Conservation (phyloP, 805 yeast species). For the Blastobotrys americana region DNA sequence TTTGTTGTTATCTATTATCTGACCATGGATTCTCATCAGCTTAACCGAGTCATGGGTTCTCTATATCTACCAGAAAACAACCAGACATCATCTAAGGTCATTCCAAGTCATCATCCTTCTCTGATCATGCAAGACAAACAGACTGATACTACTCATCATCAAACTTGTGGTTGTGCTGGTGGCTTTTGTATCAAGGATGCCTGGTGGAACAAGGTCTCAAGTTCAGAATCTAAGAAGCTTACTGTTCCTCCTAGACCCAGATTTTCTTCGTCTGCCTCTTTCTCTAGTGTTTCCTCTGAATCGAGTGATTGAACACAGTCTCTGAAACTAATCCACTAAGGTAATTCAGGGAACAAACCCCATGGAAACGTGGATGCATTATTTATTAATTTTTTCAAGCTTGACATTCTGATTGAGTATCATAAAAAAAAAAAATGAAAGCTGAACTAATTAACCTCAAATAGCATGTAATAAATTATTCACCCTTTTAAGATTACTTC, state of each 20-base stretch:
- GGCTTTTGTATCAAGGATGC: constrained; percentile 36
- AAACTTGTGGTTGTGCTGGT: constrained; percentile 35
- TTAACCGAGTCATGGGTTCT: constrained; percentile 35
- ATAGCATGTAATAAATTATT: too few species aligned
- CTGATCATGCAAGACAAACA: constrained; percentile 50
- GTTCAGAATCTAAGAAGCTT: constrained; percentile 4
- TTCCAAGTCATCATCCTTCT: constrained; percentile 51
- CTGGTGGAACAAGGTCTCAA: constrained; percentile 30
- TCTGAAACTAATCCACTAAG: too few species aligned
- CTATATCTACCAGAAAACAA: constrained; percentile 42
- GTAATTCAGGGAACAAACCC: too few species aligned
- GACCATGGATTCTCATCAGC: constrained; percentile 39
- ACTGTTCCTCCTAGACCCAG: constrained; percentile 10
- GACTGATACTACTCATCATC: constrained; percentile 43
- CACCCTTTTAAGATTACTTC: too few species aligned
- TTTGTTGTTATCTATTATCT: too few species aligned
- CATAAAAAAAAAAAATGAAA: too few species aligned
- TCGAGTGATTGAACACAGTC: too few species aligned
- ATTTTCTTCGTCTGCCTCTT: neutral
- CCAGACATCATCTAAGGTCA: constrained; percentile 18
- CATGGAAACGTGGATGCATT: too few species aligned
- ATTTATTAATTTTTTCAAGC: too few species aligned
- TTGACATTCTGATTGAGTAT: too few species aligned
- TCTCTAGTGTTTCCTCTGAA: constrained; percentile 9
- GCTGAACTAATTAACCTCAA: too few species aligned